Evolutionary conservation across 768 basidiomycete genomes (phyloP).

Genomic region (Psilocybe azurescens): DNA sequence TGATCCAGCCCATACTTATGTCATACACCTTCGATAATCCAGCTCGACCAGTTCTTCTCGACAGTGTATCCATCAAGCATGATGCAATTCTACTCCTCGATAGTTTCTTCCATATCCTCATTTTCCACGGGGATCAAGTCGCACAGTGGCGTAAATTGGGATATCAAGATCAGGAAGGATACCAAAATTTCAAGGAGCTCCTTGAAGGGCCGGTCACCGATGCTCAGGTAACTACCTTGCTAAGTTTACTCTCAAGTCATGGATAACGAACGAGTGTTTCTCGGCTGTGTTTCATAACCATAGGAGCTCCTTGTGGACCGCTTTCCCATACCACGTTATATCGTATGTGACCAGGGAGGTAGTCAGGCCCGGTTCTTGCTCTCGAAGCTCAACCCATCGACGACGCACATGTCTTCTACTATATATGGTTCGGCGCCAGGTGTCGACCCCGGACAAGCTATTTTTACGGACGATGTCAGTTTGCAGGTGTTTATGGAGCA

Average conservation of each 20-base stretch:
- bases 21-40: constrained; percentile 93
- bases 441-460: constrained; percentile 81
- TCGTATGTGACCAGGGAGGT: constrained; percentile 97
- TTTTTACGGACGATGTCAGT: constrained; percentile 99
- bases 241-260: not conserved
- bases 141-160: constrained; percentile 98
- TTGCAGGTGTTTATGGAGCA: constrained; percentile 98
- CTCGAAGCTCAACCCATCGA: constrained; percentile 96
- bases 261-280: not conserved
- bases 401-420: constrained; percentile 92
- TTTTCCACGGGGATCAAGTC: constrained; percentile 98
- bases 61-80: constrained; percentile 96
- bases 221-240: constrained; percentile 66
- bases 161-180: constrained; percentile 98
- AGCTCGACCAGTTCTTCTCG: constrained; percentile 93
- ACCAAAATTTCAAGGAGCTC: constrained; percentile 97
- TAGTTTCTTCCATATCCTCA: constrained; percentile 99
- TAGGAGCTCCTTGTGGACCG: constrained; percentile 95
- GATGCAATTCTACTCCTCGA: constrained; percentile 97
- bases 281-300: not conserved
- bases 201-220: constrained; percentile 86
- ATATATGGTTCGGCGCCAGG: constrained; percentile 86
- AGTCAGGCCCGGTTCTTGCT: constrained; percentile 98
- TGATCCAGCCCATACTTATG: constrained; percentile 99
- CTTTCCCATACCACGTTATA: constrained; percentile 96